Evolutionary conservation across 495 filamentous ascomycete species (phyloP).

Genomic region (Neurospora hispaniola): DNA sequence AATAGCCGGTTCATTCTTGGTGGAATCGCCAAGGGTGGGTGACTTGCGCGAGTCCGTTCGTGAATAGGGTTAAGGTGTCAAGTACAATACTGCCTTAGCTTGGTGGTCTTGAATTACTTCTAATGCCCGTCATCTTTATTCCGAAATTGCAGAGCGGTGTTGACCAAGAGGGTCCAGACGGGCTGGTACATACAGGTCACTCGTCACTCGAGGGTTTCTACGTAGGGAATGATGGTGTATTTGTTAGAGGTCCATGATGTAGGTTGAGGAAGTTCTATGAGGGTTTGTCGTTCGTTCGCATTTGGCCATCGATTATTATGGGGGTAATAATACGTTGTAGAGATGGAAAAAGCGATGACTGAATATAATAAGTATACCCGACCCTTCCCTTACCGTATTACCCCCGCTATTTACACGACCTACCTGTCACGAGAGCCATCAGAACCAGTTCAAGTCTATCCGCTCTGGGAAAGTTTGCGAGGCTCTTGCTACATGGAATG

Average conservation of each 20-base stretch:
- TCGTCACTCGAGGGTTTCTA: neutral
- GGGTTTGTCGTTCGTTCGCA: neutral
- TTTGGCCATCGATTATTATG: neutral
- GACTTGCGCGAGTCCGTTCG: neutral
- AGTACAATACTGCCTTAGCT: neutral
- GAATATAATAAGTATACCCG: neutral
- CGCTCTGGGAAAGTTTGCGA: neutral
- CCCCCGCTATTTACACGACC: neutral
- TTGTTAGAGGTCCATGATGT: neutral
- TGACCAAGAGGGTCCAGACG: neutral
- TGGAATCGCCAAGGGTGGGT: neutral
- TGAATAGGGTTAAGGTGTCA: neutral
- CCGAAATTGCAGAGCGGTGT: neutral
- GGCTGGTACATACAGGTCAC: neutral
- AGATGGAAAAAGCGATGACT: neutral
- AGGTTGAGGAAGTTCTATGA: neutral
- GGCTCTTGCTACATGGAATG: neutral
- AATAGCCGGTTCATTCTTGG: neutral
- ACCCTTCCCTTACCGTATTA: neutral
- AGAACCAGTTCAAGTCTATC: neutral
- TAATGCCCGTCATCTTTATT: neutral
- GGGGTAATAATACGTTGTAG: neutral
- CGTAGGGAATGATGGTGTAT: neutral
- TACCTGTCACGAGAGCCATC: neutral
- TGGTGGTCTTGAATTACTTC: neutral